phyloP scores from a whole-genome alignment of 73 alveolate species.

The Paramecium caudatum region DNA sequence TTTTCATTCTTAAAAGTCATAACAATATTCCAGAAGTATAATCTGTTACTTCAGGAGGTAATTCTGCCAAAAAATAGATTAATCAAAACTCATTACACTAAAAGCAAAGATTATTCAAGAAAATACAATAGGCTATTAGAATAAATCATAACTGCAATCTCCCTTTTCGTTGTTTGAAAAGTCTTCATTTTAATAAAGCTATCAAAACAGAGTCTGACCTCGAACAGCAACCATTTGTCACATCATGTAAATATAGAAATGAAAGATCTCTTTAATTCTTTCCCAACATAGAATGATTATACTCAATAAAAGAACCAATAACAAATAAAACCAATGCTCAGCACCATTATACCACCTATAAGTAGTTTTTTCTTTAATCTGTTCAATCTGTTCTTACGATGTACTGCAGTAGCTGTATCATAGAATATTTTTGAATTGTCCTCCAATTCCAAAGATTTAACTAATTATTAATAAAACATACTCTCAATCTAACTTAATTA shows the following conservation, averaged over 20 bases:
- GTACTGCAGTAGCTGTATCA: constrained; percentile 41
- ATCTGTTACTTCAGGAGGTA: not conserved
- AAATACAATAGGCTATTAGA: not conserved
- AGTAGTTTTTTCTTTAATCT: constrained; percentile 28
- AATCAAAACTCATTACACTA: not conserved
- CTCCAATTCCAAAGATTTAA: constrained; percentile 68
- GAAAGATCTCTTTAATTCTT: constrained; percentile 29
- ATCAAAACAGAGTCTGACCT: no score
- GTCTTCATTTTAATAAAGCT: no score
- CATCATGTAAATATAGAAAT: constrained; percentile 11
- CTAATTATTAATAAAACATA: not conserved
- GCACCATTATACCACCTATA: not conserved
- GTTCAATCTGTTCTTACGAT: constrained; percentile 25
- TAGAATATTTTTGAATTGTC: constrained; percentile 49
- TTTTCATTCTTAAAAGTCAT: not conserved
- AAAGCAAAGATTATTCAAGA: not conserved
- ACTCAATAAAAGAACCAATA: constrained; percentile 34
- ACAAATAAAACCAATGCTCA: not conserved
- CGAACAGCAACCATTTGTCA: not conserved
- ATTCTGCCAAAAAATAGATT: not conserved
- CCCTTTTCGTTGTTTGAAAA: constrained; percentile 19
- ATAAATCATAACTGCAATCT: not conserved
- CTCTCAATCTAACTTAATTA: constrained; percentile 26
- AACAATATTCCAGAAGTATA: not conserved
- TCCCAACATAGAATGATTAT: constrained; percentile 5